Evolutionary conservation across 148 eudicot genomes (phyloP), one percentile per base, ranked within the genome.

Genomic region (Vaccinium corymbosum): DNA sequence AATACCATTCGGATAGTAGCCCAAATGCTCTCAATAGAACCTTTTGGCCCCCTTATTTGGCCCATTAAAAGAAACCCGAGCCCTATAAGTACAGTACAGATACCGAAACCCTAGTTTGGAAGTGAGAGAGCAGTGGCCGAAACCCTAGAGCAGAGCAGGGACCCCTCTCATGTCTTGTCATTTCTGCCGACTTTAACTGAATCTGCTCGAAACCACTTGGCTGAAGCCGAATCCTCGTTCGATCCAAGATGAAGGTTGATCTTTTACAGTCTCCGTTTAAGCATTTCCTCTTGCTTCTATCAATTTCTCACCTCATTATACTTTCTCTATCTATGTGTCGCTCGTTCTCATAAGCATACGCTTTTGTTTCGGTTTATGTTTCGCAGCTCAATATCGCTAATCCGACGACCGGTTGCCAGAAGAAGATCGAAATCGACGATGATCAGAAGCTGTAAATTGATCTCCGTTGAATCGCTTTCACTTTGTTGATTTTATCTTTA

Each of bases 331-430:
- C 46, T 42, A 42, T 42, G 46, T 42, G 6, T 5, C 6, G 6
- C 46, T 42, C 46, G 4, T 42, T 42, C 46, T 42, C 6, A 42
- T 42, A 42, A 42, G 6, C 46, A 42, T 42, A 42, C 46, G 6
- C 46, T 42, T 42, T 42, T 42, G 6, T 3, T 3, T 38, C 42
- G 42, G 42, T 38, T 38, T 76, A 2, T 15, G 2, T 76, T 55
- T 56, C 32, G 46, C 62, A 79, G 81, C 56, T 55, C 81, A 79
- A 56, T 32, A 56, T 79, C 7, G 81, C 81, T 1, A 79, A 79
- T 19, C 81, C 81, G 49, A 79, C 81, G n/a, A 56, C 81, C 4
- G 81, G 81, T 0, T 79, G 81, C 81, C 81, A 79, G 81, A 79
- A 79, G 25, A 79, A 79, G 49, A 48, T 79, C 9, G 68, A 79